Evolutionary conservation across 371 early-diverging fungal species (phyloP).

Genomic region (Amoeboaphelidium occidentale): DNA sequence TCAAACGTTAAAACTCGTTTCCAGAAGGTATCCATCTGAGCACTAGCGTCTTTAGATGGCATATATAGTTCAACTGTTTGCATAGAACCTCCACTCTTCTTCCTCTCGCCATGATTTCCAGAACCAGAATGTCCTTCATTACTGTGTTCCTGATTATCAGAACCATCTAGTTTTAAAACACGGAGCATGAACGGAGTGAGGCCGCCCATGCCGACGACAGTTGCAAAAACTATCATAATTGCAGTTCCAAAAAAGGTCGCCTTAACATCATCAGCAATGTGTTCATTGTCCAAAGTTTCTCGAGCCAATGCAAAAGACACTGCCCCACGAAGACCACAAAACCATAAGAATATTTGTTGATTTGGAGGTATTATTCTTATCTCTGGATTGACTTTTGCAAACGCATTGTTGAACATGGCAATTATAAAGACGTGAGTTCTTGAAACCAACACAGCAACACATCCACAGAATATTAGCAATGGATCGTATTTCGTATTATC

Average conservation of each 20-base stretch:
- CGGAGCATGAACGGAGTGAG: background rate
- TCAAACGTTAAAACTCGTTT: background rate
- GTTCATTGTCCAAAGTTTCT: background rate
- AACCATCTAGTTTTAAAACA: background rate
- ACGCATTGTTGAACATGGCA: background rate
- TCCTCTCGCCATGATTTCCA: background rate
- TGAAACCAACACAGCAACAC: background rate
- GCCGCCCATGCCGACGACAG: background rate
- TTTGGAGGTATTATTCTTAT: background rate
- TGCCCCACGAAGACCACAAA: background rate
- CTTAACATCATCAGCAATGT: background rate
- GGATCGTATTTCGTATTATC: slow-evolving; percentile 14
- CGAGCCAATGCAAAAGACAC: background rate
- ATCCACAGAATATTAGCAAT: slow-evolving; percentile 9
- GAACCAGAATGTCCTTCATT: background rate
- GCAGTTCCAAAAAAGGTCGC: background rate
- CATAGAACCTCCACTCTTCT: background rate
- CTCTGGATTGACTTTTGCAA: background rate
- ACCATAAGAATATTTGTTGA: background rate
- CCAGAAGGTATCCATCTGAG: background rate
- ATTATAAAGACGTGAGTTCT: background rate
- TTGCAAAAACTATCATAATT: background rate
- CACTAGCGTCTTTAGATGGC: background rate
- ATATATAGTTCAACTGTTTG: background rate
- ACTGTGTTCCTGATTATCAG: background rate